Base-by-base conservation (phyloP, 345 rosid genomes). In the Bruguiera sexangula region DNA sequence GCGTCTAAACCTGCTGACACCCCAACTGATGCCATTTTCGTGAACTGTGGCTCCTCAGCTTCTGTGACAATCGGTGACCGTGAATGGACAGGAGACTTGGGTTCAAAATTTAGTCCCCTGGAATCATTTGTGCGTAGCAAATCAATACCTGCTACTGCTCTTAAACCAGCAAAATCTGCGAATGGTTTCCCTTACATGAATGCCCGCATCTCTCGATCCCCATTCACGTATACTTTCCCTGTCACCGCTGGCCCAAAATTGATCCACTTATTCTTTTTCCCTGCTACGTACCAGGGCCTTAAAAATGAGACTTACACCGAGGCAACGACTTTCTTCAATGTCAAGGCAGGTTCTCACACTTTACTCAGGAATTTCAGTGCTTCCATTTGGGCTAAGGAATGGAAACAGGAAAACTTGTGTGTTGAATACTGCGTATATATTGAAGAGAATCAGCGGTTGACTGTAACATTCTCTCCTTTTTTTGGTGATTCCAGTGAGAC, bases 351-450 rank as follows among this genome's bases (percentile, higher is more conserved):
- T n/a, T 24, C 39, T 16, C 64, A 62, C 63, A 74, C 80, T 63
- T 76, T 83, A 18, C 81, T 79, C 60, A 7, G 32, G 0, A 79
- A 81, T 66, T 84, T 81, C 68, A 79, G 75, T 58, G 85, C 80
- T 0, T 30, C 52, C 6, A 52, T 70, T 32, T 30, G 43, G 27
- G 64, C 72, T 19, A 21, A 9, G 7, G 2, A 6, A 13, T 18
- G 30, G 29, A 7, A 1, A 13, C 0, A 1, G 0, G 30, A 18
- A 3, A 1, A 48, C 1, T 34, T 75, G 0, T 0, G 62, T 19
- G 72, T 60, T 55, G 87, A 83, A 69, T 83, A 63, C 4, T 60
- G 58, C 4, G 0, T 83, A 3, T 69, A 68, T 1, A 74, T 71
- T 31, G 0, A 39, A 82, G 66, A 32, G 29, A 34, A 69, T 7